phyloP scores from a whole-genome alignment of 2,329 filamentous ascomycete genomes.

The Cryphonectria nitschkei region DNA sequence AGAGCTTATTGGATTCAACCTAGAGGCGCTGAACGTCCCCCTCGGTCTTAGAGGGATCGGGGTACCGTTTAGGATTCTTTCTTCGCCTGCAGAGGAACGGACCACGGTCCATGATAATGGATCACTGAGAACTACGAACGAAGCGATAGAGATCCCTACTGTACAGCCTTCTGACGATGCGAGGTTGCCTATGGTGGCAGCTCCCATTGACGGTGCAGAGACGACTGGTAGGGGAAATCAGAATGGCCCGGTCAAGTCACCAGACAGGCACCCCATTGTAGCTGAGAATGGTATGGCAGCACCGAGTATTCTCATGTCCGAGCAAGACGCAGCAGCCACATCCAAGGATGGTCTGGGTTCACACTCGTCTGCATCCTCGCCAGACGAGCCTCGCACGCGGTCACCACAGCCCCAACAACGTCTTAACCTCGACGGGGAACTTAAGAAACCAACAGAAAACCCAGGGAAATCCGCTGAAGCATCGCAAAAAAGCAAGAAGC shows the following conservation, averaged over 20 bases:
- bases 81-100: constrained; percentile 24
- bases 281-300: background rate
- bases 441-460: background rate
- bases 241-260: background rate
- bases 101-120: background rate
- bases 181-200: background rate
- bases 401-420: background rate
- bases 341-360: background rate
- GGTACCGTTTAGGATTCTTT: constrained; percentile 27
- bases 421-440: too few species aligned
- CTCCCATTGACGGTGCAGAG: background rate
- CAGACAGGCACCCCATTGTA: background rate
- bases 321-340: background rate
- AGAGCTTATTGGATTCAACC: constrained; percentile 49
- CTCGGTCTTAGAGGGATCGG: constrained; percentile 26
- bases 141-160: background rate
- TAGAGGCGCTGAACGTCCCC: constrained; percentile 19
- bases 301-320: background rate
- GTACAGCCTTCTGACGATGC: background rate
- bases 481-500: background rate
- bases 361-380: background rate
- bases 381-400: background rate
- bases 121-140: background rate
- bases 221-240: background rate
- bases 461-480: background rate